A percentile compares a stretch with the other conserved stretches of the same genome.
Evolutionary conservation across 2,329 filamentous ascomycete genomes (phyloP).

Genomic region (Ascochyta viciae-villosae): DNA sequence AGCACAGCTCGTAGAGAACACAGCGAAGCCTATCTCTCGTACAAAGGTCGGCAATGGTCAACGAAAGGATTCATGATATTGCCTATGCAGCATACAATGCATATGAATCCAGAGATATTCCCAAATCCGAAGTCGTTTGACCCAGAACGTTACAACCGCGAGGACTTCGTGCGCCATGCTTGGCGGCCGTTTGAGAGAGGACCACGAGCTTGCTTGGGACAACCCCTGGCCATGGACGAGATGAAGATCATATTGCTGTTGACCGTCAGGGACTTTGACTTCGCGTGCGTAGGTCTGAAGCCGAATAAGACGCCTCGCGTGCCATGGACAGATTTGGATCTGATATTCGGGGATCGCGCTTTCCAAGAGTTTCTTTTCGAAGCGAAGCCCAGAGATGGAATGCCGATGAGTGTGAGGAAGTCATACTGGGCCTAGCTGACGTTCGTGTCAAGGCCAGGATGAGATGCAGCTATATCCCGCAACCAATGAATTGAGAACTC

Average conservation of each 20-base stretch:
- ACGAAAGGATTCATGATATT: constrained; percentile 56
- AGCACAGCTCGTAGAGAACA: constrained; percentile 52
- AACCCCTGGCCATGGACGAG: constrained; percentile 63
- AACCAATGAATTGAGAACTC: background rate
- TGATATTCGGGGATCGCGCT: constrained; percentile 39
- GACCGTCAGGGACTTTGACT: constrained; percentile 59
- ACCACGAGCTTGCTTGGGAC: constrained; percentile 63
- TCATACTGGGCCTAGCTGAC: constrained; percentile 18
- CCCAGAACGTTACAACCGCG: constrained; percentile 50
- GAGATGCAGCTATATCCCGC: background rate
- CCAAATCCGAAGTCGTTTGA: constrained; percentile 37
- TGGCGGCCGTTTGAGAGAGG: constrained; percentile 65
- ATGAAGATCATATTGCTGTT: constrained; percentile 59
- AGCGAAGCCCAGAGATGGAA: constrained; percentile 41
- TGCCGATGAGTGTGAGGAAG: constrained; percentile 40
- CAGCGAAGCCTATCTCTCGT: constrained; percentile 44
- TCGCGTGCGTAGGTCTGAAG: constrained; percentile 43
- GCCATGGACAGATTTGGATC: constrained; percentile 37
- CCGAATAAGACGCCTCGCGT: constrained; percentile 36
- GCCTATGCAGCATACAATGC: constrained; percentile 50
- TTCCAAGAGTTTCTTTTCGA: constrained; percentile 44
- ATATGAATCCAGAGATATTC: constrained; percentile 36
- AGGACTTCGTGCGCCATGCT: constrained; percentile 54
- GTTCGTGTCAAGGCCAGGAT: background rate
- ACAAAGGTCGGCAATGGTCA: constrained; percentile 53